Evolutionary conservation across 78 protist species (phyloP).

Genomic region (Bodo saltans): DNA sequence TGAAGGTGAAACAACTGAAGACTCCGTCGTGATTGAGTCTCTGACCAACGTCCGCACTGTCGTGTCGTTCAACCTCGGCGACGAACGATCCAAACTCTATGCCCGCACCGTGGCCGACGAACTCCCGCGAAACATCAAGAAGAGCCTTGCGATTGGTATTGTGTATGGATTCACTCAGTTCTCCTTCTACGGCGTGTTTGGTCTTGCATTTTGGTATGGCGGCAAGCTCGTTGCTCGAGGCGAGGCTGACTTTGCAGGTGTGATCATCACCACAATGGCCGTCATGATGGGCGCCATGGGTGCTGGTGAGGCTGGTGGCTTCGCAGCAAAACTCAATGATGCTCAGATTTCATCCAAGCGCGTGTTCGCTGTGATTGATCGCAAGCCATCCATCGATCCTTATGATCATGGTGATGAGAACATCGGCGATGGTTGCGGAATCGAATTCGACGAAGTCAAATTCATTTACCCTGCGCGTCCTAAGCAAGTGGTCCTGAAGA

Average conservation of each 20-base stretch:
- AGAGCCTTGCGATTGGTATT: neutral
- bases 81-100: no score
- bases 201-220: constrained; percentile 34
- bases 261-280: constrained; percentile 1
- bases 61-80: neutral
- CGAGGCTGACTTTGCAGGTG: neutral
- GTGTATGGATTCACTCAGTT: neutral
- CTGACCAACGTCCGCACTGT: neutral
- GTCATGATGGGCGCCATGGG: constrained; percentile 15
- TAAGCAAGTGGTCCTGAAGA: neutral
- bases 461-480: constrained; percentile 57
- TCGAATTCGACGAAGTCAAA: constrained; percentile 58
- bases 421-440: neutral
- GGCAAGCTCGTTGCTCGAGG: neutral
- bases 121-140: neutral
- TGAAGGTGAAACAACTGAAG: no score
- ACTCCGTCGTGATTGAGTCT: neutral
- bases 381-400: neutral
- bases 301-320: neutral
- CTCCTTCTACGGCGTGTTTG: neutral
- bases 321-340: neutral
- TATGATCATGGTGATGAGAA: neutral
- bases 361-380: neutral
- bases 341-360: neutral
- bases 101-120: neutral